Evolutionary conservation across 306 rosid genomes (phyloP).

Genomic region (Casuarina cunninghamiana): DNA sequence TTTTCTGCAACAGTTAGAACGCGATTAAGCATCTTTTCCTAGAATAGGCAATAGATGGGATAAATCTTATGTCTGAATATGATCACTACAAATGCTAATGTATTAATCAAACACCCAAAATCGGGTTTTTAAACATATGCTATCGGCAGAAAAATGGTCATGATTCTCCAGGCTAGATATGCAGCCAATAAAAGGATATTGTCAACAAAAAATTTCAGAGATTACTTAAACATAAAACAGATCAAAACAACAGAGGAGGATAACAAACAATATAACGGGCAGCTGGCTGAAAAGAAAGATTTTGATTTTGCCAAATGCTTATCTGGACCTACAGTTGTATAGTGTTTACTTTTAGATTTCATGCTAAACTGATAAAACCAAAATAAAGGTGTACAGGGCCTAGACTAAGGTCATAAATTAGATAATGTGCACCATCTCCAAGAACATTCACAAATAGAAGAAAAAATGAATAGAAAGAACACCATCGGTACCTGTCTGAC

Average conservation of each 20-base stretch:
- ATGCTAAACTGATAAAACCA: not conserved
- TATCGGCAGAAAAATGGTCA: not conserved
- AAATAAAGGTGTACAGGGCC: not conserved
- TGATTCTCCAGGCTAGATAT: not conserved
- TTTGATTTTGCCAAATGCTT: not conserved
- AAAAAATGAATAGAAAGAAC: not conserved
- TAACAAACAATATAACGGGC: not conserved
- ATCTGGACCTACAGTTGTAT: not conserved
- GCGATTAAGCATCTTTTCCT: not conserved
- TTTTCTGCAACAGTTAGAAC: not conserved
- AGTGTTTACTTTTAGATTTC: not conserved
- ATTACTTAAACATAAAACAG: not conserved
- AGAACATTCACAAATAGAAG: not conserved
- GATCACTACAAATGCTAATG: too few relatives aligned
- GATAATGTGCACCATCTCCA: not conserved
- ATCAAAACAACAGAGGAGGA: not conserved
- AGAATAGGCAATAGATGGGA: not conserved
- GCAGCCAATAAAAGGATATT: not conserved
- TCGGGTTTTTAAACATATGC: not conserved
- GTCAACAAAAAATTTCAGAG: not conserved
- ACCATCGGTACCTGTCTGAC: constrained; percentile 46
- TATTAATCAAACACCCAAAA: not conserved
- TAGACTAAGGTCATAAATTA: not conserved
- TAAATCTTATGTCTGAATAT: not conserved
- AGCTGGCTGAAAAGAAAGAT: not conserved